Evolutionary conservation across 1,284 basidiomycete genomes (phyloP), one percentile per base, ranked within the genome.

Genomic region (Apiotrichum gracile): DNA sequence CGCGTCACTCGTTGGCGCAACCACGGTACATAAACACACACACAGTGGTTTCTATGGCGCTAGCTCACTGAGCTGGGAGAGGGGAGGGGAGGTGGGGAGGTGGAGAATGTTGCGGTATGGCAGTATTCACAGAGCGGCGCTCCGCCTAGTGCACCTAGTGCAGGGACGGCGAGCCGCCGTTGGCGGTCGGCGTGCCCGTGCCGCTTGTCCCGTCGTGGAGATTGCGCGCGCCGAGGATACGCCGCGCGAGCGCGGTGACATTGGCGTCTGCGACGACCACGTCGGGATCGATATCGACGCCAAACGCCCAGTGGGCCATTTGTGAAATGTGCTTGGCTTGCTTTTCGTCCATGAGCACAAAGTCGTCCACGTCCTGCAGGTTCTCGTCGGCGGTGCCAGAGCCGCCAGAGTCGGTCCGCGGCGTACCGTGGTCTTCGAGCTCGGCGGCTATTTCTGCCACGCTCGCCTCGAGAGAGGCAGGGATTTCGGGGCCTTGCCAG

Each of bases 231-330:
- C 88, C 82, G 54, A 94, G 75, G 59, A 97, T 87, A 64, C 91
- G 80, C 63, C 86, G 85, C 6, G 91, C 85, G 58, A 98, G 77
- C 37, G 85, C 80, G 17, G 81, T 81, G 60, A 97, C 75, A 74
- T 98, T 97, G 17, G 94, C 91, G 67, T 96, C 91, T 1, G 91
- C 93, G 41, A 97, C 79, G 39, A 98, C 81, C 21, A 98, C 91
- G 63, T 96, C 89, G 16, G 85, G 82, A 5, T 85, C 85, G 64
- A 93, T 85, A 66, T 97, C 93, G 37, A 97, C 85, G 33, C 81
- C 84, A 68, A 94, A 96, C 10, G 86, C 83, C 68, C 87, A 82
- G 62, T 86, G 78, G 60, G 94, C 85, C 21, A 83, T 85, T 21
- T 77, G 75, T 38, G 86, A 86, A 63, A 98, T 97, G 43, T 88